Conservation (phyloP, 108 stramenopile species). For the Cylindrotheca fusiformis region DNA sequence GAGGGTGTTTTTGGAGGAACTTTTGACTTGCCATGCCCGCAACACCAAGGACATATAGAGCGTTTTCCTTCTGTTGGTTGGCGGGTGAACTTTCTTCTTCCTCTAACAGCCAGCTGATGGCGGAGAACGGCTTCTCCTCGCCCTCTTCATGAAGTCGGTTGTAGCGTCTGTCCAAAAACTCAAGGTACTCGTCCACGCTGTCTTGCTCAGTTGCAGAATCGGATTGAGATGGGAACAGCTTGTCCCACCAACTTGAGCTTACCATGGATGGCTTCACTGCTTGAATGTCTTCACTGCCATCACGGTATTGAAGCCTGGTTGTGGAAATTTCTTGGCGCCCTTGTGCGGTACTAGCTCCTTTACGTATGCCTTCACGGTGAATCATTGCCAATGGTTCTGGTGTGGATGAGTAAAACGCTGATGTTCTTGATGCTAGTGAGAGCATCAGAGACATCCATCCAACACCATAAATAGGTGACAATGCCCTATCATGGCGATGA, state of each 20-base stretch:
- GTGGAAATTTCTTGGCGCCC: neutral
- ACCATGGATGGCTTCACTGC: neutral
- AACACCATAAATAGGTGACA: neutral
- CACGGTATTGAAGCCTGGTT: conserved; percentile 5
- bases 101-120: conserved; percentile 29
- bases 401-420: conserved; percentile 4
- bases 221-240: neutral
- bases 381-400: neutral
- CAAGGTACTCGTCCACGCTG: conserved; percentile 44
- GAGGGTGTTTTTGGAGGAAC: conserved; percentile 43
- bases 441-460: neutral
- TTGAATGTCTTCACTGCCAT: conserved; percentile 1
- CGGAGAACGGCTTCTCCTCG: conserved; percentile 26
- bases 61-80: conserved; percentile 32
- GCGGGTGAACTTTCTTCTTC: conserved; percentile 1
- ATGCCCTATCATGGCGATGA: too few relatives aligned
- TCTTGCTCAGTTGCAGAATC: conserved; percentile 26
- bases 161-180: conserved; percentile 46
- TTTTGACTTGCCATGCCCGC: conserved; percentile 39
- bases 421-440: neutral
- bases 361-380: neutral
- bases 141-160: conserved; percentile 33
- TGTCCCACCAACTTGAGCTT: neutral
- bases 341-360: neutral
- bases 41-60: conserved; percentile 45